Percentiles rank a stretch among this genome's conserved stretches.
phyloP scores from a whole-genome alignment of 495 filamentous ascomycete species.

The Talaromyces wortmannii region DNA sequence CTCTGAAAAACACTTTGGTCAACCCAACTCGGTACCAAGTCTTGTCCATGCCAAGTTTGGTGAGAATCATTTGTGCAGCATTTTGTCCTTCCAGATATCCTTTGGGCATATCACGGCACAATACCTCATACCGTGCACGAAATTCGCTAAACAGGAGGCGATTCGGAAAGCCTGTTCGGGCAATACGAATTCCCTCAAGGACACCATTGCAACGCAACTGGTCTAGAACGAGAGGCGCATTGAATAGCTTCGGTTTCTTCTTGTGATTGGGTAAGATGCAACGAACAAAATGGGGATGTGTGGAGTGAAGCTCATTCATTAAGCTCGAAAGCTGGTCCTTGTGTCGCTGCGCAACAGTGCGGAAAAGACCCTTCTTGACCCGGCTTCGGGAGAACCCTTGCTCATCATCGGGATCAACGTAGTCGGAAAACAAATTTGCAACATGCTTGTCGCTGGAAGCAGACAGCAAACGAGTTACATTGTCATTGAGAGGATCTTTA shows the following conservation, averaged over 20 bases:
- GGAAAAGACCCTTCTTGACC: constrained; percentile 96
- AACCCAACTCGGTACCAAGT: constrained; percentile 87
- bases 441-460: constrained; percentile 76
- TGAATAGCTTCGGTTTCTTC: constrained; percentile 91
- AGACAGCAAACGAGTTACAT: constrained; percentile 81
- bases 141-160: constrained; percentile 89
- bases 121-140: constrained; percentile 92
- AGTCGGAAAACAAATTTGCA: constrained; percentile 81
- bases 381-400: constrained; percentile 60
- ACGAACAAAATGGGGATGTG: constrained; percentile 96
- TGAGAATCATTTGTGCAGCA: constrained; percentile 78
- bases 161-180: constrained; percentile 97
- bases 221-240: constrained; percentile 83
- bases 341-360: constrained; percentile 93
- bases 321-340: constrained; percentile 93
- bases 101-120: constrained; percentile 82
- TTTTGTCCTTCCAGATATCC: constrained; percentile 87
- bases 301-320: constrained; percentile 93
- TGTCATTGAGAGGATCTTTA: constrained; percentile 97
- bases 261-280: constrained; percentile 99
- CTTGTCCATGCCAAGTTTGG: constrained; percentile 77
- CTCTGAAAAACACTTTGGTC: constrained; percentile 97
- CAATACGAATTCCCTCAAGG: constrained; percentile 94
- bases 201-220: constrained; percentile 98
- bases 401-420: constrained; percentile 64